Evolutionary conservation across 208 protist species (phyloP).

Genomic region (Trypanosoma lewisi): DNA sequence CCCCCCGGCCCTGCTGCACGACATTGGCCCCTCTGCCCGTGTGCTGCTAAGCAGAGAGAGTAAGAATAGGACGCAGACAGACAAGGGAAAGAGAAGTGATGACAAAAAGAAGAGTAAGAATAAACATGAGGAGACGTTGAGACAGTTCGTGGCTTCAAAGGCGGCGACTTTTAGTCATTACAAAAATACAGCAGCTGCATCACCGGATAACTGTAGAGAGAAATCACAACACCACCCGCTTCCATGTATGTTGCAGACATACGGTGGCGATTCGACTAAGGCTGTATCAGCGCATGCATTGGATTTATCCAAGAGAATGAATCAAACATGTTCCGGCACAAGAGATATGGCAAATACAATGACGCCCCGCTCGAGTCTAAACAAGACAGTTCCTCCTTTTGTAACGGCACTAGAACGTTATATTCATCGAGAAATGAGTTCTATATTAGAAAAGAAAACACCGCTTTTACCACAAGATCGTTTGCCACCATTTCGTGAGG

Average conservation of each 20-base stretch:
- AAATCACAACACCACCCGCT: neutral
- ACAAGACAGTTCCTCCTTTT: conserved; percentile 17
- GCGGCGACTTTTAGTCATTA: neutral
- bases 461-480: conserved; percentile 37
- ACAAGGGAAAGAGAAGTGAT: neutral
- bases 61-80: conserved; percentile 1
- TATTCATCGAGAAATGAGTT: conserved; percentile 17
- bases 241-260: neutral
- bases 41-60: conserved; percentile 23
- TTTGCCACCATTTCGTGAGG: conserved; percentile 73
- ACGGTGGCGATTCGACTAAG: neutral
- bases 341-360: neutral
- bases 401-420: conserved; percentile 19
- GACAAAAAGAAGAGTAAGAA: neutral
- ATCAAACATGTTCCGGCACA: conserved; percentile 10
- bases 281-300: neutral
- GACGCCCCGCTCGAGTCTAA: conserved; percentile 1
- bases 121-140: neutral
- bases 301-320: conserved; percentile 4
- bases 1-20: conserved; percentile 28
- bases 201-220: neutral
- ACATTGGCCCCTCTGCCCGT: conserved; percentile 53
- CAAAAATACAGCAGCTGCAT: neutral
- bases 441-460: neutral
- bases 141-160: neutral